phyloP scores from a whole-genome alignment of 192 early-diverging fungal species.

The Coemansia biformis region DNA sequence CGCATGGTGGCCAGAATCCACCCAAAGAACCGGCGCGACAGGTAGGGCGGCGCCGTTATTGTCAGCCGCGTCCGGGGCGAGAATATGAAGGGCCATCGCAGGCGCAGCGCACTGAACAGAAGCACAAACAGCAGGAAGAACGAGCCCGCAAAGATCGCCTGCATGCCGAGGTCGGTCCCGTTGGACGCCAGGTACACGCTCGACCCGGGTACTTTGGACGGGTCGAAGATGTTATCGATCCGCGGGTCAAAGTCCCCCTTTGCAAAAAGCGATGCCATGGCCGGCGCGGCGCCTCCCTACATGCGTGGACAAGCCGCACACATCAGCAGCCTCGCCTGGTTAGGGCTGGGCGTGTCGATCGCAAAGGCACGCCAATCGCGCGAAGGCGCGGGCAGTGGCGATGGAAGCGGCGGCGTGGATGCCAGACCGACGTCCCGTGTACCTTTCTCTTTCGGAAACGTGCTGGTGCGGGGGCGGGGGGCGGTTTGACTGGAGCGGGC shows the following conservation, averaged over 20 bases:
- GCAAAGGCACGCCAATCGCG: too few species aligned
- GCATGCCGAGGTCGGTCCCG: conserved; percentile 46
- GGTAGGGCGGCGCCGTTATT: conserved; percentile 38
- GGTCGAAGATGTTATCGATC: conserved; percentile 40
- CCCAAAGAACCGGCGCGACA: conserved; percentile 40
- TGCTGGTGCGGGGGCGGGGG: too few species aligned
- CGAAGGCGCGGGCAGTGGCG: too few species aligned
- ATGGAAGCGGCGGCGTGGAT: too few species aligned
- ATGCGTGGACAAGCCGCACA: too few species aligned
- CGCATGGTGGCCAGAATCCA: conserved; percentile 46
- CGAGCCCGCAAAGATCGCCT: conserved; percentile 40
- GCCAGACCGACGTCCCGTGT: too few species aligned
- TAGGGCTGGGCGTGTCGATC: too few species aligned
- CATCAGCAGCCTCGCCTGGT: too few species aligned
- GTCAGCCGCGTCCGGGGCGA: conserved; percentile 48
- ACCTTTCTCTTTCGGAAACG: too few species aligned
- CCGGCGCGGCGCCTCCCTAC: too few species aligned
- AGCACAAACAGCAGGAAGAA: conserved; percentile 34
- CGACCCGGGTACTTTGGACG: conserved; percentile 43
- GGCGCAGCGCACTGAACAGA: conserved; percentile 32
- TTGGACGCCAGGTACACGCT: conserved; percentile 45
- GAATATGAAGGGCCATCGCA: conserved; percentile 47
- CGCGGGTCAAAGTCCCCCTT: neutral
- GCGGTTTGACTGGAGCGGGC: too few species aligned
- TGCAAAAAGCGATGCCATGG: too few species aligned